Base-by-base conservation (phyloP, 495 filamentous ascomycete genomes). In the Annulohypoxylon moriforme region DNA sequence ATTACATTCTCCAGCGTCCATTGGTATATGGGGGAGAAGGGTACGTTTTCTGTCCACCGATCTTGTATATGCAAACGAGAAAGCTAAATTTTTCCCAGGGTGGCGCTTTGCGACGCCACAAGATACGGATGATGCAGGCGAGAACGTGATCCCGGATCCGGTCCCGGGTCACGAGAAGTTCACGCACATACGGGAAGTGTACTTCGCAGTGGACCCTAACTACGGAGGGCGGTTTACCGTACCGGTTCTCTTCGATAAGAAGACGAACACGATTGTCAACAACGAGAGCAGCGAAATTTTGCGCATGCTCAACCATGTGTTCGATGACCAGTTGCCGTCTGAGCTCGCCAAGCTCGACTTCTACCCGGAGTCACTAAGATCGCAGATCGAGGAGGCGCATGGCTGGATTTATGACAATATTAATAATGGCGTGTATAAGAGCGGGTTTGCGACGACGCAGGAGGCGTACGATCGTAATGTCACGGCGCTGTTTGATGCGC, bases 271-370 rank as follows among this genome's bases (percentile, higher is more conserved):
- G 22, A 93, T 95, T 71, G 92, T 94, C 56, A 93, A 85, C 81
- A 95, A 96, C 73, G 93, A 95, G 83, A 92, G 89, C 70, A 88
- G 86, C 75, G 93, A 95, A 83, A 92, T 96, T 69, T 91, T 94
- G 49, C 81, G 90, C 47, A 90, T 91, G 84, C 78, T 93, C 6
- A 89, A 88, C 63, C 80, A 80, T 6, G 88, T 63, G 67, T 97
- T 97, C 77, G 89, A 97, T 77, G 86, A 89, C 64, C 77, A 93
- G 18, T 78, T 97, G 3, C 84, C 87, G 0, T 81, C 85, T 22
- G 73, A 88, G 70, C 87, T 87, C 79, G 71, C 70, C 27, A 61
- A 27, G 1, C 59, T 93, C 0, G 87, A 91, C 55, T 85, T 93
- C 33, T 91, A 90, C 76, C 93, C 93, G 0, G 60, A 83, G 31